A percentile compares a stretch with the other conserved stretches of the same genome.
Evolutionary conservation across 352 stramenopile genomes (phyloP).

Genomic region (Phytophthora foliorum): DNA sequence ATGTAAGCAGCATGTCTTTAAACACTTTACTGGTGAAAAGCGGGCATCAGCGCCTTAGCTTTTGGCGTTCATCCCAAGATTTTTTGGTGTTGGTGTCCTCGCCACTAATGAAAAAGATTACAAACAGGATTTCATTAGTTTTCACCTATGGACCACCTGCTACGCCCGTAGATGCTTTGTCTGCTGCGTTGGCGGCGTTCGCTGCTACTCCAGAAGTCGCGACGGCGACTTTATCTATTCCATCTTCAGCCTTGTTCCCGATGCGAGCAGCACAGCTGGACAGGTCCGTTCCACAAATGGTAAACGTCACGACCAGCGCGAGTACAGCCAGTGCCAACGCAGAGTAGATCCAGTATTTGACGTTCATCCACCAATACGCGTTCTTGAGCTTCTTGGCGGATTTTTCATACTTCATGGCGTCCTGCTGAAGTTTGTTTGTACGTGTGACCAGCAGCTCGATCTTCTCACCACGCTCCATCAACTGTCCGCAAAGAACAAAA

Average conservation of each 20-base stretch:
- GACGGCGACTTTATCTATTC: conserved; percentile 40
- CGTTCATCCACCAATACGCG: conserved; percentile 90
- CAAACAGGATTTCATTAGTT: conserved; percentile 35
- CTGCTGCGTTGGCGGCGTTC: conserved; percentile 24
- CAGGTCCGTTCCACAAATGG: conserved; percentile 82
- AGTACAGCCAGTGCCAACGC: conserved; percentile 64
- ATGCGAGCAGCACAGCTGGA: conserved; percentile 67
- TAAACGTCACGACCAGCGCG: conserved; percentile 69
- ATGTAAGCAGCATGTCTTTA: conserved; percentile 73
- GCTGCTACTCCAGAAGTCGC: conserved; percentile 21
- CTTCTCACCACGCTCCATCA: conserved; percentile 98
- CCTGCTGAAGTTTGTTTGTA: conserved; percentile 95
- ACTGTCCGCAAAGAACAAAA: conserved; percentile 27
- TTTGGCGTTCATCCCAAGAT: conserved; percentile 13
- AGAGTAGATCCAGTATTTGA: conserved; percentile 82
- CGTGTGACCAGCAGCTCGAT: conserved; percentile 94
- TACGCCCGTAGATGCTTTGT: conserved; percentile 36
- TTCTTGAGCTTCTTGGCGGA: conserved; percentile 93
- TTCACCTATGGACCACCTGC: conserved; percentile 30
- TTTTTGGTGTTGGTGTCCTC: conserved; percentile 11
- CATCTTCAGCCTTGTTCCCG: conserved; percentile 39
- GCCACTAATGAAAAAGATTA: conserved; percentile 33
- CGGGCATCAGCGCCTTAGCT: conserved; percentile 5
- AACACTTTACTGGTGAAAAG: conserved; percentile 31
- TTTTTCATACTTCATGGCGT: conserved; percentile 98